These are phyloP conservation scores for Starmerella lactis-condensi DNA, from an alignment of 805 yeast genomes.

Conservation along the genomic window DNA sequence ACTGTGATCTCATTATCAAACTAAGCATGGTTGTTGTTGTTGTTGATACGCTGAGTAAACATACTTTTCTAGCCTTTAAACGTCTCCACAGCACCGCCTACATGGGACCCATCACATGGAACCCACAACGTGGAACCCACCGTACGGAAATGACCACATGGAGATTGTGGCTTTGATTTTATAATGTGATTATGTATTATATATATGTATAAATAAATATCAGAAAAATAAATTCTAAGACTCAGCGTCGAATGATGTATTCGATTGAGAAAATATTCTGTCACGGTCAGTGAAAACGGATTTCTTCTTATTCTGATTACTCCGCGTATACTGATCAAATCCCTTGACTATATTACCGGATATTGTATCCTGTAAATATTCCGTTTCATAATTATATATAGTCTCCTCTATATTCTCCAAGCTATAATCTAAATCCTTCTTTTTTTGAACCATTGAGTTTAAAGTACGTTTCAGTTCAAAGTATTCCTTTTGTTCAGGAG, in stretches of 20 bases:
- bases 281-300: conserved; percentile 45
- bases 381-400: conserved; percentile 59
- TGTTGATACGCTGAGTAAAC: no score
- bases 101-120: no score
- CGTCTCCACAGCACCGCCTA: no score
- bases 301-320: conserved; percentile 30
- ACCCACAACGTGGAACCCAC: no score
- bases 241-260: conserved; percentile 21
- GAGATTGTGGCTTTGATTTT: no score
- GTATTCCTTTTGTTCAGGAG: conserved; percentile 30
- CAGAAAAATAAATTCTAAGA: no score
- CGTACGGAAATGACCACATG: no score
- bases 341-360: conserved; percentile 81
- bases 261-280: conserved; percentile 60
- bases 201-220: no score
- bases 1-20: no score
- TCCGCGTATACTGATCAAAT: conserved; percentile 59
- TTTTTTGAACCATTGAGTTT: conserved; percentile 40
- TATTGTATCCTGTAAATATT: conserved; percentile 52
- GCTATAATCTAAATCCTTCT: conserved; percentile 41
- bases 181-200: no score
- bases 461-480: conserved; percentile 48
- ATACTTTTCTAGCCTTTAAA: no score
- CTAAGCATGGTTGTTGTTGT: no score
- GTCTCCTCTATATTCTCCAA: conserved; percentile 50